phyloP scores from a whole-genome alignment of 2,329 filamentous ascomycete species.

The Diaporthe citrichinensis region DNA sequence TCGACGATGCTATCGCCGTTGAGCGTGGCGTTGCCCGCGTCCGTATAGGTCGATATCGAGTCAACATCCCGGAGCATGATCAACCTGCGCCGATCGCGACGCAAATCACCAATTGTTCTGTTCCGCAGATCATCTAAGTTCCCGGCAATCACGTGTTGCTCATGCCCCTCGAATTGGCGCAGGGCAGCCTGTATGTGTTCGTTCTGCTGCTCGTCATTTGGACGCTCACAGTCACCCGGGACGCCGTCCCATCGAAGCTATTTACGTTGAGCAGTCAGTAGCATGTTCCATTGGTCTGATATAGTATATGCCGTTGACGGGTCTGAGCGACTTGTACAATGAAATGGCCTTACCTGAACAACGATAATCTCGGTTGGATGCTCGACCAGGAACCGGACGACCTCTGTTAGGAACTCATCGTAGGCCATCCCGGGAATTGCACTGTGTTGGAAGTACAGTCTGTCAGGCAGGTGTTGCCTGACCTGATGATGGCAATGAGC shows the following conservation, averaged over 20 bases:
- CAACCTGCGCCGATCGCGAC: constrained; percentile 53
- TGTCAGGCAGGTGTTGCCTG: constrained; percentile 57
- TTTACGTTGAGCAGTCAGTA: constrained; percentile 19
- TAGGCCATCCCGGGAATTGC: constrained; percentile 66
- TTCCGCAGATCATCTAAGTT: constrained; percentile 52
- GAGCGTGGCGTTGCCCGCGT: constrained; percentile 57
- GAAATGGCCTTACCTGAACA: constrained; percentile 57
- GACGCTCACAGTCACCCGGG: constrained; percentile 59
- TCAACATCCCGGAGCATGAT: constrained; percentile 55
- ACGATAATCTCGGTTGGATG: constrained; percentile 62
- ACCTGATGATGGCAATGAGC: constrained; percentile 61
- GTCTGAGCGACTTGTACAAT: neutral
- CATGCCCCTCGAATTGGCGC: constrained; percentile 46
- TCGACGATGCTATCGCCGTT: constrained; percentile 55
- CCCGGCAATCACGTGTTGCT: constrained; percentile 46
- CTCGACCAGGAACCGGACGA: constrained; percentile 57
- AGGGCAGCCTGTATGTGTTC: constrained; percentile 55
- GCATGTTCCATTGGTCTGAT: too few species aligned
- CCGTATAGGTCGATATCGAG: constrained; percentile 58
- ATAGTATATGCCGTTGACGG: neutral
- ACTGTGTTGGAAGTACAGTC: constrained; percentile 65
- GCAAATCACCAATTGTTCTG: constrained; percentile 52
- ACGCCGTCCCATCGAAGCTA: constrained; percentile 60
- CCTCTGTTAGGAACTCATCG: constrained; percentile 56
- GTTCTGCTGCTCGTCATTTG: constrained; percentile 56